phyloP scores from a whole-genome alignment of 257 asterid species.

The Forsythia viridissima region DNA sequence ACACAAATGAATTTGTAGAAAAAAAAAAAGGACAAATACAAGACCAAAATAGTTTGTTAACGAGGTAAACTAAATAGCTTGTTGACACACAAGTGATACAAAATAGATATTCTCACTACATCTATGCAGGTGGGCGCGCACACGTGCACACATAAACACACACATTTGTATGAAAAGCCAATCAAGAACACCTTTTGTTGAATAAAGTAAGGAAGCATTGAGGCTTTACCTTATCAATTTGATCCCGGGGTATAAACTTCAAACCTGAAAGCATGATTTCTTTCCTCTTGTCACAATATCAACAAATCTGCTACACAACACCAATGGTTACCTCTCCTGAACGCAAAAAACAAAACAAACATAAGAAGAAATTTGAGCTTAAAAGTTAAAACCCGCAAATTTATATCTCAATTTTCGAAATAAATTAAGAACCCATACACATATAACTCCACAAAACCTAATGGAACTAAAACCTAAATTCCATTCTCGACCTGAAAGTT shows the following conservation, averaged over 20 bases:
- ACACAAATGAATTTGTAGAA: neutral
- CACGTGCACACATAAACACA: neutral
- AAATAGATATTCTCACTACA: neutral
- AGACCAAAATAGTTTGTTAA: neutral
- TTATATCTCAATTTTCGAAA: neutral
- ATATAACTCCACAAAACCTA: neutral
- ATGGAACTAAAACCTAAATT: neutral
- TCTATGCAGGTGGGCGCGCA: neutral
- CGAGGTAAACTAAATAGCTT: neutral
- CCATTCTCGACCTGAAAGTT: neutral
- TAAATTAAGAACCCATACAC: neutral
- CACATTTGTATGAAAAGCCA: no score
- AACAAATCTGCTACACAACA: neutral
- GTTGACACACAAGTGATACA: neutral
- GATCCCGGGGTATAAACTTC: constrained; percentile 47
- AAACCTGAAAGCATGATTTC: constrained; percentile 45
- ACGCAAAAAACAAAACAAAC: neutral
- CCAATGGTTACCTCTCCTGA: neutral
- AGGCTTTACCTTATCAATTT: constrained; percentile 34
- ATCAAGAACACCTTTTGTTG: neutral
- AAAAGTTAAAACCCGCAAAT: neutral
- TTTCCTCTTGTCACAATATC: constrained; percentile 3
- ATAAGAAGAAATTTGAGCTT: neutral
- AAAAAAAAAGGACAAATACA: neutral
- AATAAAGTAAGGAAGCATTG: neutral